phyloP scores from a whole-genome alignment of 305 asterid species.

The Andrographis paniculata region DNA sequence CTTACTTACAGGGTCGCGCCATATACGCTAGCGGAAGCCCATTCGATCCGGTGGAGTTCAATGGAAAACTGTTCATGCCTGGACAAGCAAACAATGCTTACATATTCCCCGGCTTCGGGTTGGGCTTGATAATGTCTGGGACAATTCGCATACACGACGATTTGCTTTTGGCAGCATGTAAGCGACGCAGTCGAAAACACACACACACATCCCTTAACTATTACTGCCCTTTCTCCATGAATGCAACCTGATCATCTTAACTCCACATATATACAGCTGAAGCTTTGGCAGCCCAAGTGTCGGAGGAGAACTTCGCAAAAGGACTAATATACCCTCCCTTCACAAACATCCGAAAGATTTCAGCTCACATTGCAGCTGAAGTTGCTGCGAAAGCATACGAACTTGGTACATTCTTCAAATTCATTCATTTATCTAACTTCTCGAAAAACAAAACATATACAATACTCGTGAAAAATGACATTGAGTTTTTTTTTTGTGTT shows the following conservation, averaged over 20 bases:
- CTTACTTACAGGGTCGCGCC: conserved; percentile 58
- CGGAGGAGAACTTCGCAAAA: conserved; percentile 54
- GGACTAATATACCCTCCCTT: conserved; percentile 89
- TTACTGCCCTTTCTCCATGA: too few species aligned
- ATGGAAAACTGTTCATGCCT: conserved; percentile 61
- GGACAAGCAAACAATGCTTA: conserved; percentile 97
- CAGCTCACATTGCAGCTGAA: conserved; percentile 76
- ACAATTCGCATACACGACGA: conserved; percentile 82
- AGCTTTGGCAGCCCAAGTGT: conserved; percentile 82
- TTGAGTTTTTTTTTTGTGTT: neutral
- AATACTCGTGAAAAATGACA: neutral
- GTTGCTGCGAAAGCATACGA: conserved; percentile 90
- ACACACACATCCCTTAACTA: neutral
- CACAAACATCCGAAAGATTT: conserved; percentile 61
- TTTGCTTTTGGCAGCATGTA: conserved; percentile 81
- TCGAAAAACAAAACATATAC: neutral
- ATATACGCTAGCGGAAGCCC: conserved; percentile 95
- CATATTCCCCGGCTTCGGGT: conserved; percentile 88
- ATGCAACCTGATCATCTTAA: neutral
- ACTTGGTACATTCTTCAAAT: conserved; percentile 50
- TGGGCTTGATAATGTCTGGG: conserved; percentile 90
- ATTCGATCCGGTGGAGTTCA: conserved; percentile 66
- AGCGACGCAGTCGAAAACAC: conserved; percentile 20
- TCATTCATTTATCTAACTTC: neutral
- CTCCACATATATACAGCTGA: conserved; percentile 46